phyloP scores from a whole-genome alignment of 2,329 filamentous ascomycete species.

The Pseudocercospora ulei region DNA sequence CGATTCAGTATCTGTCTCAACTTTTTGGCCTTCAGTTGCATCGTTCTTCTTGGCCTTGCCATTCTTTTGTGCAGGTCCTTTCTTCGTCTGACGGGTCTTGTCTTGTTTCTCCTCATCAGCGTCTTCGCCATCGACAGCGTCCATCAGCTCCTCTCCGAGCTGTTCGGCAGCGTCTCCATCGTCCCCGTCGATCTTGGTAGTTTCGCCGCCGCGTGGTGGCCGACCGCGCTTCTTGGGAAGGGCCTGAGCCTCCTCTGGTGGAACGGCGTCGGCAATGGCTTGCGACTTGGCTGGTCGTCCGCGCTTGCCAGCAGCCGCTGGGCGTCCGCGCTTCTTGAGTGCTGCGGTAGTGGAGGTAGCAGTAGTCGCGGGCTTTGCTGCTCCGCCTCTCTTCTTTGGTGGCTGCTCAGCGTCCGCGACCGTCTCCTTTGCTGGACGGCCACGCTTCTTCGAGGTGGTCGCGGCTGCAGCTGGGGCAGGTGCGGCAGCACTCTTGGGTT shows the following conservation, averaged over 20 bases:
- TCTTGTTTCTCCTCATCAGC: conserved; percentile 9
- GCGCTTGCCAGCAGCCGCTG: conserved; percentile 17
- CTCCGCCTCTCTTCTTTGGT: conserved; percentile 31
- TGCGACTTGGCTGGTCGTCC: conserved; percentile 17
- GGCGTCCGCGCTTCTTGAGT: conserved; percentile 27
- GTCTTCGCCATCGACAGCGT: conserved; percentile 19
- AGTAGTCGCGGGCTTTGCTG: conserved; percentile 13
- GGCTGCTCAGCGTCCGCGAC: conserved; percentile 14
- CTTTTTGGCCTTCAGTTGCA: conserved; percentile 8
- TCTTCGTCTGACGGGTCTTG: conserved; percentile 2
- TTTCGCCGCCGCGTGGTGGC: conserved; percentile 29
- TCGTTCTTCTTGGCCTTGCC: conserved; percentile 19
- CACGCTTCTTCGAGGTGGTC: conserved; percentile 20
- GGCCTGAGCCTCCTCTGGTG: conserved; percentile 12
- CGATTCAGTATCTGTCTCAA: conserved; percentile 10
- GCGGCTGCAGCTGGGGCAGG: conserved; percentile 11
- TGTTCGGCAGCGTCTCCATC: conserved; percentile 28
- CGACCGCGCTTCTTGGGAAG: conserved; percentile 28
- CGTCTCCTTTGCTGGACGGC: conserved; percentile 19
- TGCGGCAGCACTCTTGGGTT: conserved; percentile 6
- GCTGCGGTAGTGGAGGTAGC: conserved; percentile 12
- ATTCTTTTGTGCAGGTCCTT: conserved; percentile 16
- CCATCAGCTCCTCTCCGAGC: conserved; percentile 28
- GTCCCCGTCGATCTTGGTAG: conserved; percentile 28
- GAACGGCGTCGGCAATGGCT: conserved; percentile 4